Evolutionary conservation across 331 rosid genomes (phyloP).

Genomic region (Rhamnella rubrinervis): DNA sequence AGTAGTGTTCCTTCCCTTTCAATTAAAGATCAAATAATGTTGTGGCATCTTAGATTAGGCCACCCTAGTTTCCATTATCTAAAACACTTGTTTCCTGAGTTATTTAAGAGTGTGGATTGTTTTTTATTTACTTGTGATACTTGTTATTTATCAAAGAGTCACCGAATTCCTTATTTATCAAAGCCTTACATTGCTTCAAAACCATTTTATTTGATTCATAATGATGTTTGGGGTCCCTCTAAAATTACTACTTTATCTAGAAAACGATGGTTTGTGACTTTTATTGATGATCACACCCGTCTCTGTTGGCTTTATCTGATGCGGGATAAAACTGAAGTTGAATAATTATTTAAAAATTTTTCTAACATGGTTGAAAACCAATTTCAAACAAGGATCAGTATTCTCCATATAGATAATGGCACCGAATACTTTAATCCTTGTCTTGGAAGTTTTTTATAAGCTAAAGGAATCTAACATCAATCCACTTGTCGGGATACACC

Average conservation of each 20-base stretch:
- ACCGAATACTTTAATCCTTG: background rate
- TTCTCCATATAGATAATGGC: background rate
- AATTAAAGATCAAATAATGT: too few species aligned
- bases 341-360: background rate
- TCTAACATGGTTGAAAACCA: background rate
- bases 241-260: background rate
- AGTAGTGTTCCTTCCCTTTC: too few species aligned
- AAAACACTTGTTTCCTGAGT: too few species aligned
- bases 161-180: too few species aligned
- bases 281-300: background rate
- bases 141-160: too few species aligned
- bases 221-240: too few species aligned
- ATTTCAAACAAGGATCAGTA: conserved; percentile 1
- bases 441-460: background rate
- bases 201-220: too few species aligned
- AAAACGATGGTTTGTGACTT: background rate
- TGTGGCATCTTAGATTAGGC: too few species aligned
- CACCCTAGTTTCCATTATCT: too few species aligned
- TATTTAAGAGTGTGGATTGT: too few species aligned
- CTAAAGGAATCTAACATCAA: background rate
- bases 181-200: too few species aligned
- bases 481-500: background rate
- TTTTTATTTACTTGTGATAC: too few species aligned
- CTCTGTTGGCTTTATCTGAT: background rate
- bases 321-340: background rate